Evolutionary conservation across 805 yeast genomes (phyloP).

Genomic region (Barnettozyma sp.): DNA sequence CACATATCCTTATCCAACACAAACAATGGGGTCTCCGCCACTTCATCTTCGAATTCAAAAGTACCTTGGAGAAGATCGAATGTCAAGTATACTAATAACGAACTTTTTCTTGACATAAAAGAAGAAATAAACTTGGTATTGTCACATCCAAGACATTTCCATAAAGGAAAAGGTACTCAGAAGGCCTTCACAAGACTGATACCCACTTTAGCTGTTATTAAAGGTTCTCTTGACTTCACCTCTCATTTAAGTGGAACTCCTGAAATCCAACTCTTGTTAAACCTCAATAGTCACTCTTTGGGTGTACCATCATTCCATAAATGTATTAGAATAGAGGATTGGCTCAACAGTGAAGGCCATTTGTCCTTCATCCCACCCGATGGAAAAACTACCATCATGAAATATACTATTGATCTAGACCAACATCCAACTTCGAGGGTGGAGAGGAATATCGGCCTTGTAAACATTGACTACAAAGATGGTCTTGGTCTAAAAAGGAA

Average conservation of each 20-base stretch:
- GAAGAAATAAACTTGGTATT: conserved; percentile 58
- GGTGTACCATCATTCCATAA: conserved; percentile 62
- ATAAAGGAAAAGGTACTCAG: conserved; percentile 19
- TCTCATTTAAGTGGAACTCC: conserved; percentile 79
- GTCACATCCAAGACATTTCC: conserved; percentile 21
- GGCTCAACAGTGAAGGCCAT: conserved; percentile 41
- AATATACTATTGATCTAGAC: conserved; percentile 53
- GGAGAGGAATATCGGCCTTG: conserved; percentile 22
- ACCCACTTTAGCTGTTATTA: conserved; percentile 47
- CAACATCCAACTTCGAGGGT: conserved; percentile 13
- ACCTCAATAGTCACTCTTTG: conserved; percentile 39
- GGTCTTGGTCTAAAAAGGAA: conserved; percentile 31
- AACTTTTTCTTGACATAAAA: conserved; percentile 73
- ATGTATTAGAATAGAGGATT: conserved; percentile 50
- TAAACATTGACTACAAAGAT: conserved; percentile 26
- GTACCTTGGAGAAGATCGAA: conserved; percentile 76
- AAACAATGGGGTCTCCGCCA: conserved; percentile 18
- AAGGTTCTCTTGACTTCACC: conserved; percentile 57
- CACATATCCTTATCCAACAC: conserved; percentile 9
- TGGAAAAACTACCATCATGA: conserved; percentile 57
- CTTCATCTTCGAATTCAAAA: no score
- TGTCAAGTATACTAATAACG: conserved; percentile 73
- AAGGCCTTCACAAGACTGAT: conserved; percentile 18
- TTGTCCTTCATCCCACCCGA: conserved; percentile 84
- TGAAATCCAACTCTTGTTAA: conserved; percentile 50